Evolutionary conservation across 768 basidiomycete species (phyloP).

Genomic region (Exsudoporus frostii): DNA sequence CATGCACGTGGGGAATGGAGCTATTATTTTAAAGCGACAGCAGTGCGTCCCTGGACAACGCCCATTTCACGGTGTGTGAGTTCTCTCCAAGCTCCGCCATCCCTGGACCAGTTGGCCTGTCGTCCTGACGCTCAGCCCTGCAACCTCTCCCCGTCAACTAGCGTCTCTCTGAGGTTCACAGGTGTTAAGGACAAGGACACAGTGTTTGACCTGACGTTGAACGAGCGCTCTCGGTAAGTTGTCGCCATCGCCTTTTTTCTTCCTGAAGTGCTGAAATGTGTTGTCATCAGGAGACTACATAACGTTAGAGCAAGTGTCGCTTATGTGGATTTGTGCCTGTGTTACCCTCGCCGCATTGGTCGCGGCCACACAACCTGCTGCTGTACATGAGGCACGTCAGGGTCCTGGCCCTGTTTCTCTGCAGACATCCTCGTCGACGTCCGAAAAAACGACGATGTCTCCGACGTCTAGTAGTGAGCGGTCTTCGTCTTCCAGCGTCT

Average conservation of each 20-base stretch:
- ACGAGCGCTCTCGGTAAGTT: not conserved
- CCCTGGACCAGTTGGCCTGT: not conserved
- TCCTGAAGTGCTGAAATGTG: not conserved
- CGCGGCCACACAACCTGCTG: conserved; percentile 15
- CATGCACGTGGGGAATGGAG: conserved; percentile 16
- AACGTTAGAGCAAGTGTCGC: conserved; percentile 7
- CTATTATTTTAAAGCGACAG: conserved; percentile 9
- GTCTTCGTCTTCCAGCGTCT: conserved; percentile 2
- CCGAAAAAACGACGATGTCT: conserved; percentile 8
- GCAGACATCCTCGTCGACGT: not conserved
- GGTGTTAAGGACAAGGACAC: not conserved
- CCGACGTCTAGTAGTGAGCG: conserved; percentile 16
- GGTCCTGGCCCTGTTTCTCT: conserved; percentile 9
- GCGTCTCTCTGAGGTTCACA: not conserved
- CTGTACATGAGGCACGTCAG: conserved; percentile 21
- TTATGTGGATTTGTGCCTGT: conserved; percentile 6
- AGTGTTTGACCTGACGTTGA: not conserved
- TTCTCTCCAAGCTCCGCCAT: conserved; percentile 3
- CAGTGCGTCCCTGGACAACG: not conserved
- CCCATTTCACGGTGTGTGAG: not conserved
- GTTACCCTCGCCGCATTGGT: conserved; percentile 7
- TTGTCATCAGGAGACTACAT: conserved; percentile 7
- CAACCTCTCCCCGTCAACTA: not conserved
- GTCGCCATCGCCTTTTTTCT: not conserved
- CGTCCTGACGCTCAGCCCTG: not conserved